Percentiles rank a stretch among this genome's conserved stretches.
phyloP scores from a whole-genome alignment of 169 alveolate species.

The Plasmodium relictum region DNA sequence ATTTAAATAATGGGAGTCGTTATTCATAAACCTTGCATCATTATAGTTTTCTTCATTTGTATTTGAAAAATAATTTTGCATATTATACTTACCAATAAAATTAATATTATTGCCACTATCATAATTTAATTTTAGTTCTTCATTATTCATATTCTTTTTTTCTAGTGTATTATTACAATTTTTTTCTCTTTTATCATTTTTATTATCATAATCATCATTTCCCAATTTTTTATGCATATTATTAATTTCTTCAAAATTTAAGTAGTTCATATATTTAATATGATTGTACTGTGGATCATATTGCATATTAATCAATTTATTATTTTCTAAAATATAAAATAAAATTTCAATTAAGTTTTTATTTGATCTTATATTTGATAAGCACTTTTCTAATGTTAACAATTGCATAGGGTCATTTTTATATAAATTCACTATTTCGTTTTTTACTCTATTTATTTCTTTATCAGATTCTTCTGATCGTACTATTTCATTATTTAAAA shows the following conservation, averaged over 20 bases:
- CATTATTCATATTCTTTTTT: not conserved
- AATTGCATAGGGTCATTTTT: slow-evolving; percentile 15
- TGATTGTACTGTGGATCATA: slow-evolving; percentile 4
- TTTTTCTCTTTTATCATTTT: not conserved
- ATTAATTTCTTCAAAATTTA: slow-evolving; percentile 27
- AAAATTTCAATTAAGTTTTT: slow-evolving; percentile 45
- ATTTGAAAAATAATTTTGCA: too few species aligned
- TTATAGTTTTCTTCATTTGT: too few species aligned
- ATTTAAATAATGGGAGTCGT: too few species aligned
- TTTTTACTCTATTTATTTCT: slow-evolving; percentile 44
- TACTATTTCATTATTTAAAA: not conserved
- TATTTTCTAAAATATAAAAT: slow-evolving; percentile 35
- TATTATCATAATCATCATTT: not conserved
- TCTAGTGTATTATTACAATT: not conserved
- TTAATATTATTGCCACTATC: too few species aligned
- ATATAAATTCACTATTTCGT: slow-evolving; percentile 33
- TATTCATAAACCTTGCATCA: too few species aligned
- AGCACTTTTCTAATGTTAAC: slow-evolving; percentile 30
- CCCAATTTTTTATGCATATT: slow-evolving; percentile 37
- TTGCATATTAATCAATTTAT: slow-evolving; percentile 9
- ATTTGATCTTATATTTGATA: slow-evolving; percentile 16
- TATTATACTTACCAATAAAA: too few species aligned
- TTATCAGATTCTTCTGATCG: slow-evolving; percentile 19
- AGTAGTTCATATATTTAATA: not conserved
- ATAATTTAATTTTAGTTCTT: too few species aligned